These are phyloP conservation scores for Paratinospora sagittata DNA, from an alignment of 164 flowering plant species.

Conservation along the genomic window DNA sequence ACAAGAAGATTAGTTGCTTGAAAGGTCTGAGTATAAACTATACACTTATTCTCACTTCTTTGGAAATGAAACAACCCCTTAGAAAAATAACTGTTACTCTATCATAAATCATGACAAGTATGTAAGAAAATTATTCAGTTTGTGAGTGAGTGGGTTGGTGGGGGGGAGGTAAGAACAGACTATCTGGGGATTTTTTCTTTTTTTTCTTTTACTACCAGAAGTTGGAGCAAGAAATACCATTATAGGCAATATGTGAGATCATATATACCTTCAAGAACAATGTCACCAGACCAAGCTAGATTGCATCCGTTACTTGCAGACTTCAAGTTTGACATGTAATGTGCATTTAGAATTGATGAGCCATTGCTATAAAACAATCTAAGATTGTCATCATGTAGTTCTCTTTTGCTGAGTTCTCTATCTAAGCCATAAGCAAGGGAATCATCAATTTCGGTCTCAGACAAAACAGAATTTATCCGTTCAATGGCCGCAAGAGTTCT, in stretches of 20 bases:
- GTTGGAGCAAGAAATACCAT: background rate
- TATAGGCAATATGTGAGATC: background rate
- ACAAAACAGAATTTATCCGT: slow-evolving; percentile 77
- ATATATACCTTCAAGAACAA: slow-evolving; percentile 77
- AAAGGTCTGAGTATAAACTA: no score
- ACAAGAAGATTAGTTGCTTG: no score
- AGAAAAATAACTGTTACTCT: no score
- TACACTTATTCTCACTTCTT: no score
- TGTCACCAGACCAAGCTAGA: slow-evolving; percentile 76
- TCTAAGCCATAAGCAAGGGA: slow-evolving; percentile 87
- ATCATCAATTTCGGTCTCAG: slow-evolving; percentile 72
- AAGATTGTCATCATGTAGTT: slow-evolving; percentile 35
- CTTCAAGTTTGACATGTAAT: slow-evolving; percentile 60
- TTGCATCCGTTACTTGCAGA: slow-evolving; percentile 43
- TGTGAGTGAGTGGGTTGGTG: background rate
- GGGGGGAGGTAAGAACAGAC: background rate
- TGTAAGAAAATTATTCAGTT: no score
- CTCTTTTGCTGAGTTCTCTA: slow-evolving; percentile 52
- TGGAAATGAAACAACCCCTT: background rate
- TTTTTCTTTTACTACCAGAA: background rate
- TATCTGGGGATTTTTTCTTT: background rate
- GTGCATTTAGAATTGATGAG: slow-evolving; percentile 23
- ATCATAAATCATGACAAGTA: background rate
- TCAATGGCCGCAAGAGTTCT: slow-evolving; percentile 84
- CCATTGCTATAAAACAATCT: slow-evolving; percentile 40